These are phyloP conservation scores for Pyricularia grisea DNA, from an alignment of 2,329 filamentous ascomycete species.

Conservation along the genomic window DNA sequence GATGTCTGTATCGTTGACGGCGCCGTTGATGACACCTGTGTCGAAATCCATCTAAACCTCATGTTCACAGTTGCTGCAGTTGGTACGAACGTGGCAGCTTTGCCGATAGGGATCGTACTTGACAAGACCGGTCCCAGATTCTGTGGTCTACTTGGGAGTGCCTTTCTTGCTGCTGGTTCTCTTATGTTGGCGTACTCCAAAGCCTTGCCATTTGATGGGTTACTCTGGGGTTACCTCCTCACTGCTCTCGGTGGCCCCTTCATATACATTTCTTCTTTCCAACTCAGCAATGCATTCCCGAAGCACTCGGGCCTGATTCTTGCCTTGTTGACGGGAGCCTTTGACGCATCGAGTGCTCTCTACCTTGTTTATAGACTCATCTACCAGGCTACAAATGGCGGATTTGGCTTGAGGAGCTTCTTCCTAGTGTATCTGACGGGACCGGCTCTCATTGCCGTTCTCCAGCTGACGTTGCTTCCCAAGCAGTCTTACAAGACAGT, in stretches of 20 bases:
- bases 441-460: slow-evolving; percentile 53
- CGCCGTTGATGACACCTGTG: slow-evolving; percentile 29
- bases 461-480: slow-evolving; percentile 66
- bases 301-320: slow-evolving; percentile 69
- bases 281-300: slow-evolving; percentile 77
- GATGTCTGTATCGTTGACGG: slow-evolving; percentile 40
- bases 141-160: slow-evolving; percentile 61
- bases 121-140: slow-evolving; percentile 74
- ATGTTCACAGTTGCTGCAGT: slow-evolving; percentile 92
- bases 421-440: slow-evolving; percentile 66
- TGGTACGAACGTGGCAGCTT: slow-evolving; percentile 75
- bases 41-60: slow-evolving; percentile 63
- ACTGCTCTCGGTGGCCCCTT: slow-evolving; percentile 73
- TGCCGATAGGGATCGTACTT: slow-evolving; percentile 77
- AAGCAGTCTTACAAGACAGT: slow-evolving; percentile 73
- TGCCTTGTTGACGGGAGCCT: slow-evolving; percentile 70
- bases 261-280: slow-evolving; percentile 74
- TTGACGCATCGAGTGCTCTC: slow-evolving; percentile 72
- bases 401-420: slow-evolving; percentile 56
- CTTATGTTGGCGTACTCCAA: slow-evolving; percentile 61
- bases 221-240: slow-evolving; percentile 64
- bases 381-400: slow-evolving; percentile 42
- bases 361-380: slow-evolving; percentile 67
- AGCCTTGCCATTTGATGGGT: slow-evolving; percentile 61
- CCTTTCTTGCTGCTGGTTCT: slow-evolving; percentile 61